Conservation (phyloP, 1,139 yeast genomes). For the Yamadazyma taylorii region DNA sequence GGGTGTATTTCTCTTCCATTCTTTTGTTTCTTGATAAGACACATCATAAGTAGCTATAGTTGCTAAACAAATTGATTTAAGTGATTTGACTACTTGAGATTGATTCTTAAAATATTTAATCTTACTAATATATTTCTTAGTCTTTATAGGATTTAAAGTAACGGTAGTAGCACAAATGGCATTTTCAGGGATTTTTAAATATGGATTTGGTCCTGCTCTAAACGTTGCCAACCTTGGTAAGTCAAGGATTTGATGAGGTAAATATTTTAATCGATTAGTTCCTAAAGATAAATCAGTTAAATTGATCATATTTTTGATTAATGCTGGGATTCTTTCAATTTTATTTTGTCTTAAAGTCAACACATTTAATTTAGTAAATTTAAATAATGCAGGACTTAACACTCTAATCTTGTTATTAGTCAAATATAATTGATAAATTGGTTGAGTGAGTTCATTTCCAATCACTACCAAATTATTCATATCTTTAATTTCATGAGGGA, state of each 20-base stretch:
- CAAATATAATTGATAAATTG: constrained; percentile 37
- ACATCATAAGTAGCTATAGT: constrained; percentile 43
- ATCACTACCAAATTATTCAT: constrained; percentile 44
- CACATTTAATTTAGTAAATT: constrained; percentile 43
- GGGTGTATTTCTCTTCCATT: constrained; percentile 43
- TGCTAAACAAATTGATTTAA: constrained; percentile 36
- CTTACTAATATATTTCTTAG: constrained; percentile 26
- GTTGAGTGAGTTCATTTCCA: constrained; percentile 24
- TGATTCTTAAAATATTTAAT: constrained; percentile 18
- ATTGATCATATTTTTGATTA: constrained; percentile 30
- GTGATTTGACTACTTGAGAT: constrained; percentile 25
- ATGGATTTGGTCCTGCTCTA: constrained; percentile 49
- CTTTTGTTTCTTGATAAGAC: constrained; percentile 43
- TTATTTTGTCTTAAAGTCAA: constrained; percentile 42
- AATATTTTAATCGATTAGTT: constrained; percentile 33
- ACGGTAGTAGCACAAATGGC: constrained; percentile 22
- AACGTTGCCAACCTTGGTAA: constrained; percentile 32
- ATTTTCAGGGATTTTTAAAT: constrained; percentile 27
- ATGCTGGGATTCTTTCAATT: constrained; percentile 34
- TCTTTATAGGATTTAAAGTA: constrained; percentile 12
- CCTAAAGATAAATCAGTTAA: constrained; percentile 43
- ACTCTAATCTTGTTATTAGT: constrained; percentile 35
- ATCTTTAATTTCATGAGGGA: constrained; percentile 48
- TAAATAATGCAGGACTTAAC: constrained; percentile 40
- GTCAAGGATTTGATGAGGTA: constrained; percentile 39